Conservation (phyloP, 192 early-diverging fungal genomes). For the Linnemannia elongata region DNA sequence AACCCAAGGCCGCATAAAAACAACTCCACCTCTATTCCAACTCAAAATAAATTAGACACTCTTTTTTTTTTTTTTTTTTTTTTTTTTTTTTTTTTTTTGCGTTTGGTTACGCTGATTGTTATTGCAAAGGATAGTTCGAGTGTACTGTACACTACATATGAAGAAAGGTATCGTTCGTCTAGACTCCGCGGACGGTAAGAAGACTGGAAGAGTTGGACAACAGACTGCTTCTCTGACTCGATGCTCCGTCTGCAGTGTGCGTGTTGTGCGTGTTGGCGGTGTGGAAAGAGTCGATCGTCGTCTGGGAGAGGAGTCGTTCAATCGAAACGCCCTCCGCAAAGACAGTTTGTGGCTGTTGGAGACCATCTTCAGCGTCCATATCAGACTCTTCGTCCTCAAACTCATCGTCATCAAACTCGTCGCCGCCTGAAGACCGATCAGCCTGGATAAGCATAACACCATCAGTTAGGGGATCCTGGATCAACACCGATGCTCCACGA, state of each 20-base stretch:
- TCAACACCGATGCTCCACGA: neutral
- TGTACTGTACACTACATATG: no score
- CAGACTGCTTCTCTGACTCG: neutral
- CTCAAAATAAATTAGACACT: neutral
- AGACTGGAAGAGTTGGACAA: neutral
- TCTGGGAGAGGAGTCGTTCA: slow-evolving; percentile 11
- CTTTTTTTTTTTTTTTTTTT: neutral
- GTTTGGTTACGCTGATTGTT: no score
- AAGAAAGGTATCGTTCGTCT: neutral
- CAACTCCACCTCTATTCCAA: neutral
- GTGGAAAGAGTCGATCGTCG: slow-evolving; percentile 24
- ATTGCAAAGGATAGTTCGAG: no score
- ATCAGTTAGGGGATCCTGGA: neutral
- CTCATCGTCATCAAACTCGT: slow-evolving; percentile 7
- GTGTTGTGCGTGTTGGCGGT: slow-evolving; percentile 14
- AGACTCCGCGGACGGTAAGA: neutral
- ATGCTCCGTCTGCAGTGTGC: neutral
- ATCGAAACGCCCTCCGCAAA: slow-evolving; percentile 5
- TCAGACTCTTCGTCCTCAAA: neutral
- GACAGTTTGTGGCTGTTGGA: neutral
- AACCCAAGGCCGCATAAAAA: neutral
- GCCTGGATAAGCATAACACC: neutral
- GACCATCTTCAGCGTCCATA: neutral
- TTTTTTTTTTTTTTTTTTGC: neutral
- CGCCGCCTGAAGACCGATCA: neutral